Base-by-base conservation (phyloP, 2,329 filamentous ascomycete species). In the Cadophora gregata region DNA sequence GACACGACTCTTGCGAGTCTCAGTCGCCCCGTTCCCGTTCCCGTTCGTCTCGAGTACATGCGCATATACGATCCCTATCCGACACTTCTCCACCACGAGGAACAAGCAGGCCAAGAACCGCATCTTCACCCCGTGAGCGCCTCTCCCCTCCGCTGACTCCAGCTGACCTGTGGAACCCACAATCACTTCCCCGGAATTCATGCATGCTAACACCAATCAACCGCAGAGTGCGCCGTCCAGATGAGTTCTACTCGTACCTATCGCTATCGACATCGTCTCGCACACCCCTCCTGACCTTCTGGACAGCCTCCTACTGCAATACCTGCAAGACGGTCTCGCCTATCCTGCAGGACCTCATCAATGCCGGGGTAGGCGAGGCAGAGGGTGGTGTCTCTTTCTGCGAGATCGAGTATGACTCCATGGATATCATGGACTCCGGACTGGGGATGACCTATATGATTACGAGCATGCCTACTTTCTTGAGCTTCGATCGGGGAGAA, bases 281-380 rank as follows among this genome's bases (percentile, higher is more conserved):
- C 51, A 82, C 78, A 2, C 86, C 86, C 2, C 82, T 88, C n/a
- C 74, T 89, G 64, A 88, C 86, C 1, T 78, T 88, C 48, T 89
- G 86, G 86, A 87, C 85, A 0, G 81, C 86, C 0, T 84, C 84
- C 8, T 88, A 82, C 79, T 88, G 86, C 75, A 77, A 81, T 4
- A 84, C 85, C 19, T 88, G 86, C 76, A 80, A 79, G 55, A 75
- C 77, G 36, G 80, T 88, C 27, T 77, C 78, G 4, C 86, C 86
- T 4, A 75, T 87, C 12, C 61, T 88, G 6, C 75, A 74, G 14
- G 78, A 80, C 12, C 79, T 88, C 36, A 75, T 89, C 55, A 79
- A 81, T 71, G 65, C 69, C 9, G 74, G 73, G 2, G 79, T 84
- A 2, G 86, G 86, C 65, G 84, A 87, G 76, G 78, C 77, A 0